Evolutionary conservation across 306 rosid species (phyloP), one percentile per base, ranked within the genome.

Genomic region (Inga laurina): DNA sequence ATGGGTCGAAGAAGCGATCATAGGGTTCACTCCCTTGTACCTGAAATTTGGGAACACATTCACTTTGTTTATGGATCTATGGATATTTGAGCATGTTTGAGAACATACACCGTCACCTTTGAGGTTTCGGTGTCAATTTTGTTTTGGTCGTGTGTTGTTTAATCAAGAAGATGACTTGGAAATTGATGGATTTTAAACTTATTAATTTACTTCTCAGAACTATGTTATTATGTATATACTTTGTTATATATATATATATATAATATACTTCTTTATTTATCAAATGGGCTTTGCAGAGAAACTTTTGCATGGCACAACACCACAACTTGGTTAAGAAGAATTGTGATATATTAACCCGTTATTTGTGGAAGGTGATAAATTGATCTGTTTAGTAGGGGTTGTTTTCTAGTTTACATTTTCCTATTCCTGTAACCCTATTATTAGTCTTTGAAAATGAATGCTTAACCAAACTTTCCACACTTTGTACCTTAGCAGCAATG

Each of bases 391-490:
- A 24, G 72, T 56, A 27, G 22, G 45, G 49, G 54, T 37, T 65
- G 37, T 68, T 10, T 52, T 78, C 77, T 30, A 10, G 27, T 73
- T 57, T 32, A 49, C 44, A 19, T 72, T 77, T 76, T 54, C 35
- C 51, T 51, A 72, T 52, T 39, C 45, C 41, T 54, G 45, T 73
- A 69, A 43, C 30, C 37, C 57, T 54, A 44, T 45, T 54, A 34
- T 73, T 61, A 27, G 27, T 27, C 27, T 27, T 27, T 27, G 34
- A 72, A 76, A 79, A 30, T 79, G 45, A 77, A 77, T 80, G 32
- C 76, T 81, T 84, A 39, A 37, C 51, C n/a, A 74, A 35, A 21
- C 48, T n/a, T n/a, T n/a, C n/a, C 27, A 44, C 39, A 57, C 22
- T 81, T 69, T 74, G 21, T 43, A 64, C 6, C 10, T 52, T 57